These are phyloP conservation scores for Daedalea quercina DNA, from an alignment of 768 basidiomycete genomes.

Conservation along the genomic window DNA sequence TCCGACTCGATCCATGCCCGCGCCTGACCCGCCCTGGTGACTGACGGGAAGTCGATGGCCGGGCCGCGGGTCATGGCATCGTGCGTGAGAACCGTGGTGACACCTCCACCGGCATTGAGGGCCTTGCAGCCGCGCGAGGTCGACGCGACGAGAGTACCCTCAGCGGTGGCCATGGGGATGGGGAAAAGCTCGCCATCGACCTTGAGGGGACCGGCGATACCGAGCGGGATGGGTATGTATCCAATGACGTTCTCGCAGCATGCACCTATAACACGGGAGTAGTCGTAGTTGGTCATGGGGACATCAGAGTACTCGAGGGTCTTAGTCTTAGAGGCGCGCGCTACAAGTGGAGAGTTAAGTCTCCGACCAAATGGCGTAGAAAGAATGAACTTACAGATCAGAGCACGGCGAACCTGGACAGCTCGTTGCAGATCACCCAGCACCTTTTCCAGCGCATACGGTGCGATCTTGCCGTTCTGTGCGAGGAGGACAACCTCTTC, in stretches of 20 bases:
- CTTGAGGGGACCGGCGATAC: conserved; percentile 91
- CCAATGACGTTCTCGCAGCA: conserved; percentile 99
- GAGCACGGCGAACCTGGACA: conserved; percentile 75
- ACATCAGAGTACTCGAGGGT: conserved; percentile 80
- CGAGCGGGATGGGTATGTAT: conserved; percentile 93
- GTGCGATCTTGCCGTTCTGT: conserved; percentile 87
- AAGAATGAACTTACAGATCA: conserved; percentile 67
- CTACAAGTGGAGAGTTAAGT: conserved; percentile 30
- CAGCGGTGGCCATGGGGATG: conserved; percentile 99
- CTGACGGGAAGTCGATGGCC: conserved; percentile 89
- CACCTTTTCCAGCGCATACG: conserved; percentile 95
- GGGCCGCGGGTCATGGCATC: conserved; percentile 99
- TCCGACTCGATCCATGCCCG: conserved; percentile 83
- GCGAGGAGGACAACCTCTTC: conserved; percentile 88
- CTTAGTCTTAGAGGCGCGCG: conserved; percentile 78
- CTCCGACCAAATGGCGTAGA: background rate
- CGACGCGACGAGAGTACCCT: conserved; percentile 96
- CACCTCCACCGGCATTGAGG: conserved; percentile 92
- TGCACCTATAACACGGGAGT: conserved; percentile 87
- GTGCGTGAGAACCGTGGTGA: conserved; percentile 84
- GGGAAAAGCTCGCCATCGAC: conserved; percentile 81
- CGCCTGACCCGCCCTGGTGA: conserved; percentile 75
- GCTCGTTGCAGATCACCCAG: conserved; percentile 86
- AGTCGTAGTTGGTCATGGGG: conserved; percentile 85
- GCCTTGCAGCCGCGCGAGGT: conserved; percentile 98